phyloP scores from a whole-genome alignment of 1,139 yeast genomes.

The Pichia sp. region DNA sequence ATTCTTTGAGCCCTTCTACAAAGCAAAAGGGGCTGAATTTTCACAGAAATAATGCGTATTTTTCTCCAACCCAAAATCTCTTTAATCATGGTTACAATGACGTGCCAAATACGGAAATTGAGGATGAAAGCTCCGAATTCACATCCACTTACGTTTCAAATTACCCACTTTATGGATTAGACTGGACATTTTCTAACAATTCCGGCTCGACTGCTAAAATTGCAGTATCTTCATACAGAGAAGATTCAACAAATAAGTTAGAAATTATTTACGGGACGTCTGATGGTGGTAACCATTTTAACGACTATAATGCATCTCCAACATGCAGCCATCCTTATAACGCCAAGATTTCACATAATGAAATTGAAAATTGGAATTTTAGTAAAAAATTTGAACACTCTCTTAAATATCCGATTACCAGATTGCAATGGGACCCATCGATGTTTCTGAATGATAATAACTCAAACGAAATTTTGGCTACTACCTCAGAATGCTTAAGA shows the following conservation, averaged over 20 bases:
- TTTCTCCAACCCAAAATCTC: background rate
- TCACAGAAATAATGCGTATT: background rate
- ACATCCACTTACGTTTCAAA: conserved; percentile 52
- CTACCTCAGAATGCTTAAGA: conserved; percentile 65
- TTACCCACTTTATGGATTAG: conserved; percentile 58
- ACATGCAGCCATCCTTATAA: background rate
- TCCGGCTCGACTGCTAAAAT: conserved; percentile 39
- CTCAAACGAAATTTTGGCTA: conserved; percentile 40
- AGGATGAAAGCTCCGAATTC: background rate
- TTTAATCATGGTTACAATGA: background rate
- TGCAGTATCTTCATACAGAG: conserved; percentile 64
- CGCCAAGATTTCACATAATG: background rate
- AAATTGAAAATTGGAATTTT: conserved; percentile 34
- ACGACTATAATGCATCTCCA: background rate
- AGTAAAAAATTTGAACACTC: conserved; percentile 41
- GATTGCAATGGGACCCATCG: conserved; percentile 65
- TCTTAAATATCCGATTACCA: conserved; percentile 61
- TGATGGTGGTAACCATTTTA: conserved; percentile 2
- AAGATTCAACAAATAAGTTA: conserved; percentile 54
- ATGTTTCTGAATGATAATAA: conserved; percentile 14
- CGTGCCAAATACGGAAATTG: background rate
- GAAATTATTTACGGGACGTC: conserved; percentile 36
- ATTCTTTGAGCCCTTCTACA: background rate
- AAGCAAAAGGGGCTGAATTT: too few relatives aligned
- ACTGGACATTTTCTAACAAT: conserved; percentile 44